These are phyloP conservation scores for Rhynchosporium secalis DNA, from an alignment of 2,329 filamentous ascomycete species.

Conservation along the genomic window DNA sequence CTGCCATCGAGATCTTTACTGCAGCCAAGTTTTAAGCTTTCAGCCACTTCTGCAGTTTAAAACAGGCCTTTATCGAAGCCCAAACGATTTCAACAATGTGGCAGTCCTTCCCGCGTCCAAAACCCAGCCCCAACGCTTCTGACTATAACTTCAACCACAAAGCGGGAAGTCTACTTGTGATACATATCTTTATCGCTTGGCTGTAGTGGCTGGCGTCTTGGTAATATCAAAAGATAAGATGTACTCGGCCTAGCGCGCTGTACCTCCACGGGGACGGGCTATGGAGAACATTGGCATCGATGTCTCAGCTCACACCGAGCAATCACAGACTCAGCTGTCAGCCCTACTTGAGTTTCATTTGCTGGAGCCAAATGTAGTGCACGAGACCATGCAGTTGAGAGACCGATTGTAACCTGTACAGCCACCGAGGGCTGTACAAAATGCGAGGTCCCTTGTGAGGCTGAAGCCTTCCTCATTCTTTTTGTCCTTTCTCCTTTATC, in stretches of 20 bases:
- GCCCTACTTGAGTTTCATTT: constrained; percentile 9
- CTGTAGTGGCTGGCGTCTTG: constrained; percentile 10
- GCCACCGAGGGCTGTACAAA: constrained; percentile 13
- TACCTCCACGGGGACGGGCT: constrained; percentile 6
- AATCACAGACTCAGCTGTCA: constrained; percentile 8
- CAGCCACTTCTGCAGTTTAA: too few relatives aligned
- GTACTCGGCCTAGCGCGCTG: constrained; percentile 5
- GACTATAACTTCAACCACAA: neutral
- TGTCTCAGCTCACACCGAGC: constrained; percentile 15
- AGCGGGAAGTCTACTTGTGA: neutral
- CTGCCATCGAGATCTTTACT: too few relatives aligned
- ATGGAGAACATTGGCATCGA: constrained; percentile 11
- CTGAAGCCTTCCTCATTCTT: constrained; percentile 8
- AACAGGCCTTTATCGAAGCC: too few relatives aligned
- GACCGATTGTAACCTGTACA: neutral
- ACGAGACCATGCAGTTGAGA: neutral
- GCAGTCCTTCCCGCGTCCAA: neutral
- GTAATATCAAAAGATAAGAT: neutral
- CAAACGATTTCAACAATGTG: neutral
- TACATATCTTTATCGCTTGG: neutral
- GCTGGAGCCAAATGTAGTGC: constrained; percentile 10
- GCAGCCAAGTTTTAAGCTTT: too few relatives aligned
- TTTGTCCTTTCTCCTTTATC: neutral
- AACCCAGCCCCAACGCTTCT: constrained; percentile 2
- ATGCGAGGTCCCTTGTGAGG: constrained; percentile 9